These are phyloP conservation scores for Entomortierella beljakovae DNA, from an alignment of 192 early-diverging fungal species.

Conservation along the genomic window DNA sequence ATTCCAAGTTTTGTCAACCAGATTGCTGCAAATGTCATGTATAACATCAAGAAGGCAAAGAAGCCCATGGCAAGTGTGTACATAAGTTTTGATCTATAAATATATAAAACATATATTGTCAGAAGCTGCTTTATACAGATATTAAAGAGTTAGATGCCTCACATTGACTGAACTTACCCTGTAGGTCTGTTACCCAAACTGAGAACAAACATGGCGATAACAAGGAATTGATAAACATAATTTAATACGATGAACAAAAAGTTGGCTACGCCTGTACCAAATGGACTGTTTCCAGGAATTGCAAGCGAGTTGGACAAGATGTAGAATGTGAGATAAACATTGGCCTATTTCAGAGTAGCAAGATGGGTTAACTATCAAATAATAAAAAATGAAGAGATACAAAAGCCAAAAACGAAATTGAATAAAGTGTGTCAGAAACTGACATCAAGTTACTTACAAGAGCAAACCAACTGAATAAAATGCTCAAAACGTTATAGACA, in stretches of 20 bases:
- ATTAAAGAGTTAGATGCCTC: not conserved
- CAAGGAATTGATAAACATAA: slow-evolving; percentile 79
- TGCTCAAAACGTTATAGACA: slow-evolving; percentile 75
- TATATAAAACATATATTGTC: not conserved
- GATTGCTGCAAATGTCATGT: slow-evolving; percentile 81
- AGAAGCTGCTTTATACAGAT: not conserved
- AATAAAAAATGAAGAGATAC: slow-evolving; percentile 5
- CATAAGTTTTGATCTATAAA: slow-evolving; percentile 68
- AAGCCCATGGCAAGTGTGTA: slow-evolving; percentile 77
- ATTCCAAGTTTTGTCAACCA: slow-evolving; percentile 69
- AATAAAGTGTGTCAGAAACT: too few relatives aligned
- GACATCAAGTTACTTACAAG: slow-evolving; percentile 61
- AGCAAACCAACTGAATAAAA: slow-evolving; percentile 82
- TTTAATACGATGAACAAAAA: slow-evolving; percentile 77
- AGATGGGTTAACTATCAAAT: slow-evolving; percentile 1
- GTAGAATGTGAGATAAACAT: slow-evolving; percentile 87
- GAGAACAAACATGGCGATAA: slow-evolving; percentile 84
- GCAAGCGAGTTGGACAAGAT: slow-evolving; percentile 70
- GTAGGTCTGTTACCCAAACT: slow-evolving; percentile 94
- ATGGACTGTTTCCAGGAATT: slow-evolving; percentile 62
- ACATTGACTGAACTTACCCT: slow-evolving; percentile 55
- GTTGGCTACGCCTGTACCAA: slow-evolving; percentile 65
- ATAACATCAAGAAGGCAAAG: slow-evolving; percentile 84
- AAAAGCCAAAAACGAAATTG: too few relatives aligned
- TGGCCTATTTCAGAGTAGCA: slow-evolving; percentile 53